Conservation (phyloP, 2,329 filamentous ascomycete species). For the Trichophyton simii region DNA sequence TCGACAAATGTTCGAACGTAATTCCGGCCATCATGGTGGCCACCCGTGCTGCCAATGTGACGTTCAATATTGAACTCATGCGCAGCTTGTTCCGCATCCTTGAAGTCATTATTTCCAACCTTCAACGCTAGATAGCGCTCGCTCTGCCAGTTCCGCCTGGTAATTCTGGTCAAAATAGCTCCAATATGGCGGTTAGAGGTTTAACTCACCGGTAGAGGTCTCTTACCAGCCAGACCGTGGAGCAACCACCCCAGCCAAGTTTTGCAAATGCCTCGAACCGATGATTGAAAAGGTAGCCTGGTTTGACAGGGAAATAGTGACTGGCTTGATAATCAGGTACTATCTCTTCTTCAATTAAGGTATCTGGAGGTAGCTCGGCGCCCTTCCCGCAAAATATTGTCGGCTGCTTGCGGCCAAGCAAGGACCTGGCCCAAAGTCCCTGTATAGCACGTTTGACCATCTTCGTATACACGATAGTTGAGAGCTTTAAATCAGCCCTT, state of each 20-base stretch:
- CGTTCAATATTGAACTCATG: constrained; percentile 23
- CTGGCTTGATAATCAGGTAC: background rate
- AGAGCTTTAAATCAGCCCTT: too few relatives aligned
- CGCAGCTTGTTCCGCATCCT: constrained; percentile 14
- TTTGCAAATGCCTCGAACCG: background rate
- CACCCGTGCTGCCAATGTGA: constrained; percentile 20
- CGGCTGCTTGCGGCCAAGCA: background rate
- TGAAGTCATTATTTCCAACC: constrained; percentile 21
- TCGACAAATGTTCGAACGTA: constrained; percentile 25
- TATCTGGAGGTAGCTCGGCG: background rate
- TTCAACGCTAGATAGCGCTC: constrained; percentile 25
- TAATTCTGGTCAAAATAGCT: background rate
- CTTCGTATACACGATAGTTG: too few relatives aligned
- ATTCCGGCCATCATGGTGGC: constrained; percentile 20
- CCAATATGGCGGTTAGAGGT: background rate
- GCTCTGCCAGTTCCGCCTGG: constrained; percentile 18
- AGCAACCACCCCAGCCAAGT: background rate
- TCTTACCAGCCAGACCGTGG: background rate
- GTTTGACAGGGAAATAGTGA: background rate
- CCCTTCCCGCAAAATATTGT: background rate
- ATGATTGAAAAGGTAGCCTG: background rate
- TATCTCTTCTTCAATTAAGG: background rate
- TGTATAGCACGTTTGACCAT: background rate
- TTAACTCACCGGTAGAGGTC: background rate
- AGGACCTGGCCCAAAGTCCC: background rate